Evolutionary conservation across 164 flowering plant genomes (phyloP).

Genomic region (Euptelea pleiosperma): DNA sequence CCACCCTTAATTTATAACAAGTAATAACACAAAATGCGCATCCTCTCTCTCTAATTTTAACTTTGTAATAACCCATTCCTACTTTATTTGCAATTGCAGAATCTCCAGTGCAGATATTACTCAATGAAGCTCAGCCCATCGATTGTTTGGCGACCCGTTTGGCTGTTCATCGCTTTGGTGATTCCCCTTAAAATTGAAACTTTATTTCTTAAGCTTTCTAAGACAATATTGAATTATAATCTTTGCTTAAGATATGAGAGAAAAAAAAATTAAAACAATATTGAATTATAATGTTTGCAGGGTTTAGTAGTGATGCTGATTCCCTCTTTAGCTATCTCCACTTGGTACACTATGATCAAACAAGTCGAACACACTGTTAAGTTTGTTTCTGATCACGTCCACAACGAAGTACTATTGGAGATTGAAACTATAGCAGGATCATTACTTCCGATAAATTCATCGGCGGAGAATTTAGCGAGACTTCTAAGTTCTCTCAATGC

Average conservation of each 20-base stretch:
- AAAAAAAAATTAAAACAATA: background rate
- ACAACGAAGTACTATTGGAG: constrained; percentile 11
- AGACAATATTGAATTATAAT: too few species aligned
- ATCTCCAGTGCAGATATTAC: too few species aligned
- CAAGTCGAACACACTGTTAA: constrained; percentile 12
- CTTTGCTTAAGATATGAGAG: background rate
- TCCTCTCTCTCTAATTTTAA: too few species aligned
- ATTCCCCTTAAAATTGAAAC: background rate
- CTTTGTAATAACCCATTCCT: too few species aligned
- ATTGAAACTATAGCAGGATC: constrained; percentile 22
- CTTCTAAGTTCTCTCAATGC: constrained; percentile 19
- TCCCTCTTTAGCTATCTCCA: constrained; percentile 21
- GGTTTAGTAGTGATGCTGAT: constrained; percentile 21
- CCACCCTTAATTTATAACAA: too few species aligned
- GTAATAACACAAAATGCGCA: too few species aligned
- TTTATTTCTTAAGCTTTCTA: background rate
- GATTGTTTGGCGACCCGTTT: constrained; percentile 21
- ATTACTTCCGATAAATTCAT: constrained; percentile 17
- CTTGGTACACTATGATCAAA: constrained; percentile 15
- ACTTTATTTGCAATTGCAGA: too few species aligned
- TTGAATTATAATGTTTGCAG: too few species aligned
- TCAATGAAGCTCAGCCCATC: constrained; percentile 27
- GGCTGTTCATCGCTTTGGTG: constrained; percentile 30
- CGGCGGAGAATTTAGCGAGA: constrained; percentile 25
- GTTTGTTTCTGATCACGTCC: background rate